Base-by-base conservation (phyloP, 805 yeast genomes). In the Myxozyma neotropica region DNA sequence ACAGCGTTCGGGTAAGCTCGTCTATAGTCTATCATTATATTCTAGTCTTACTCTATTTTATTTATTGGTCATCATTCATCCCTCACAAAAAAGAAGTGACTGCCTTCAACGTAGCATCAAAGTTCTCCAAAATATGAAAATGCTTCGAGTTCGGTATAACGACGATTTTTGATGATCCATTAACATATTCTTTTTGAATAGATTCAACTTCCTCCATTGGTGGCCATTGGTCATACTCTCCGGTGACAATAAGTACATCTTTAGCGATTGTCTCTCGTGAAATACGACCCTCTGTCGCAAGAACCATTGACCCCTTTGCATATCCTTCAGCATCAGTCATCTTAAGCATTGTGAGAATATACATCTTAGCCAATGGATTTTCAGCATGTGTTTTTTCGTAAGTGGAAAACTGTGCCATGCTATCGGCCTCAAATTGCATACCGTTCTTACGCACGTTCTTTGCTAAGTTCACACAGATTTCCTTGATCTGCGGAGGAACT, bases 211-310 rank as follows among this genome's bases (percentile, higher is more conserved):
- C 59, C 1, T 8, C 26, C 31, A 59, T 8, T 2, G 58, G 27
- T 4, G 63, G 61, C 63, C 61, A 57, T 19, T 31, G n/a, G 26
- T 59, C 63, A 7, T 52, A 33, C 7, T 29, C 52, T 12, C 63
- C 63, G 5, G 47, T 39, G 13, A 59, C 39, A 19, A 57, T 6
- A n/a, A 59, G 33, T 5, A 40, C 36, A 2, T 47, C 54, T 1
- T 48, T 33, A 7, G 24, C 19, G 15, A 43, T 50, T 19, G 36
- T 27, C 27, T 51, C 57, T 7, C 52, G 51, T 4, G 36, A 27
- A 21, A 55, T 45, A 4, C 27, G 40, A 5, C 17, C 21, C 12
- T 57, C 63, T 4, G 35, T 33, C 13, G 61, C 43, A 10, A 59
- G 49, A 12, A 56, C 57, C 17, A 35, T 29, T 12, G 39, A 13